Evolutionary conservation across 208 protist genomes (phyloP), one percentile per base, ranked within the genome.

Genomic region (Trypanosoma platydactyli): DNA sequence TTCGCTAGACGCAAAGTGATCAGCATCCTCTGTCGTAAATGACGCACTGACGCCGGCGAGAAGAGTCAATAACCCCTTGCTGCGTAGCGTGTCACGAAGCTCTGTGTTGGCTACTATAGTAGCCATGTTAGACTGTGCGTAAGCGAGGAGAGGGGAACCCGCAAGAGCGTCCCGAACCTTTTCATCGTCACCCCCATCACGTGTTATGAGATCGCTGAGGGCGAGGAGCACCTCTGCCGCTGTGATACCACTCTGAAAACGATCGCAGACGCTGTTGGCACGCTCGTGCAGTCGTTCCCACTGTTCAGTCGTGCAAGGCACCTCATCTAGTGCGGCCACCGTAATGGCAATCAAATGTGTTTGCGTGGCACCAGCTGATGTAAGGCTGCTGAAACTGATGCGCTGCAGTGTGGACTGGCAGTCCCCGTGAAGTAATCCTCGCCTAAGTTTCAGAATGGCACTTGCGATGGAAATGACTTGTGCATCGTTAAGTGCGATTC

Each of bases 171-270:
- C 70, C 5, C 41, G 27, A 15, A 41, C 56, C 18, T 69, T 59
- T 6, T 25, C 16, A 33, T 57, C 53, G 29, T 13, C 30, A 1
- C 5, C n/a, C 12, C 59, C 70, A 13, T 60, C 55, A 20, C 40
- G 56, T 5, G 41, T 30, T 11, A 72, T 65, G 15, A 87, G 42
- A 16, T 77, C 61, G 45, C 73, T 49, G 11, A 87, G 54, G 1
- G 73, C 68, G 27, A 83, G 45, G 15, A 87, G 64, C 20, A 87
- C 81, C 65, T 83, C 81, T 3, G 74, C 75, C 1, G 81, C 74
- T 18, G 64, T 51, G 18, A 48, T 6, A 51, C 59, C 73, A 46
- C 53, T 68, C 18, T 30, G 27, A 59, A 75, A 68, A 24, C 55
- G 41, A 15, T 63, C 35, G 27, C 69, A 75, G 2, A 75, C 62